Evolutionary conservation across 768 basidiomycete species (phyloP), one percentile per base, ranked within the genome.

Genomic region (Arthromyces matolae): DNA sequence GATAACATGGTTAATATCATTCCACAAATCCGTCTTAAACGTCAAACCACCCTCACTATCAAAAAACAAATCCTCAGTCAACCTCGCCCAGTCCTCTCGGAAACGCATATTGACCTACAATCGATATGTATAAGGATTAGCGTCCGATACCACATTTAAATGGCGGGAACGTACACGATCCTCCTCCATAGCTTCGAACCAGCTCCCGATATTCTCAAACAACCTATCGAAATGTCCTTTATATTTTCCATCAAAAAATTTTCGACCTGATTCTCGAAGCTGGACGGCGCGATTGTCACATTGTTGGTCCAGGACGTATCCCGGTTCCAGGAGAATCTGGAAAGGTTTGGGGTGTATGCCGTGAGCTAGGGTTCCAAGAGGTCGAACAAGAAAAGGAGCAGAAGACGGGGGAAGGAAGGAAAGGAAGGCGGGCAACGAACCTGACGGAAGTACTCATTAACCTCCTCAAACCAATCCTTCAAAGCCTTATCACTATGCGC

Each of bases 11-110:
- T 93, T 74, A 36, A 97, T 80, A 62, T 98, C 94, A 56, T 80
- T 79, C 94, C 94, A 91, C 2, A 98, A 70, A 25, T 85, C 78
- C 3, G 83, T 79, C 73, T 97, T 96, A 78, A 92, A 96, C 63
- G 83, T 83, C 47, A 96, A 73, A 51, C 79, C 80, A 7, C 93
- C 94, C 52, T 94, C 88, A 36, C 67, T 71, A 55, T 88, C 79
- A 46, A 92, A 89, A 10, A 96, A 72, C n/a, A 98, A 61, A 55
- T 95, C 89, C 54, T 77, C 83, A 29, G 89, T 90, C 19, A 95
- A 72, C 7, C 86, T 74, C 1, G 79, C 81, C 83, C 84, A 89
- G 62, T 93, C 90, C 47, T 89, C 77, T 20, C 89, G 91, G 59
- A 96, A 86, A 28, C 79, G 76, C 50, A 76, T 73, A 73, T 93